Evolutionary conservation across 305 asterid genomes (phyloP), one percentile per base, ranked within the genome.

Genomic region (Solanum aculeatissimum): DNA sequence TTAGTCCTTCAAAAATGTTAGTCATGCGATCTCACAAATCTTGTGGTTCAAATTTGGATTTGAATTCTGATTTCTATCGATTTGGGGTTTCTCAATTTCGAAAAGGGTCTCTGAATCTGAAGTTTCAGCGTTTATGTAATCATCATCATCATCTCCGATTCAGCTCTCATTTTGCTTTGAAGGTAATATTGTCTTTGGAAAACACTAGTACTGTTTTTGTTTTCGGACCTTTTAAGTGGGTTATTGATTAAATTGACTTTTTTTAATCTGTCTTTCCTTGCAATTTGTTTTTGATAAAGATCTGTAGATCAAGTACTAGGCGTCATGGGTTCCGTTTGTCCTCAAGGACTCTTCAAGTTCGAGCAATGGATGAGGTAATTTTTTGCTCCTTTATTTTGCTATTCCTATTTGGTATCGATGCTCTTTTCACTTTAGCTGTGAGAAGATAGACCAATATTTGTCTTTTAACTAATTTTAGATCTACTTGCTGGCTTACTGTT

Each of bases 321-420:
- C 84, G 83, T 19, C 84, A 83, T 88, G 94, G 92, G 49, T 83
- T 77, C 82, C 88, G 87, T 84, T 86, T 82, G 85, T 87, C 89
- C 86, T 90, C 84, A 53, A 58, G 86, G 82, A 86, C 54, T 71
- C 85, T 87, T 85, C 92, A 85, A 57, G 87, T 91, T 85, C 82
- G 85, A 80, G 92, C 93, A 35, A 88, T 90, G 97, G 97, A 87
- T 87, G 98, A 92, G 90, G 98, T 93, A 91, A 72, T 83, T 38
- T 27, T 85, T 80, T 14, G 32, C 32, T 27, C 14, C 62, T 86
- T 29, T 27, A 27, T 4, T 54, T n/a, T 11, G 55, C 81, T 83
- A 54, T 63, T 58, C 85, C 68, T 35, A 29, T 54, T 27, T 40
- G 5, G 49, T 43, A 43, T 18, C 14, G n/a, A 7, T 66, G n/a